A percentile compares a stretch with the other conserved stretches of the same genome.
Conservation (phyloP, 2,329 filamentous ascomycete species). For the Pseudovirgaria hyperparasitica region DNA sequence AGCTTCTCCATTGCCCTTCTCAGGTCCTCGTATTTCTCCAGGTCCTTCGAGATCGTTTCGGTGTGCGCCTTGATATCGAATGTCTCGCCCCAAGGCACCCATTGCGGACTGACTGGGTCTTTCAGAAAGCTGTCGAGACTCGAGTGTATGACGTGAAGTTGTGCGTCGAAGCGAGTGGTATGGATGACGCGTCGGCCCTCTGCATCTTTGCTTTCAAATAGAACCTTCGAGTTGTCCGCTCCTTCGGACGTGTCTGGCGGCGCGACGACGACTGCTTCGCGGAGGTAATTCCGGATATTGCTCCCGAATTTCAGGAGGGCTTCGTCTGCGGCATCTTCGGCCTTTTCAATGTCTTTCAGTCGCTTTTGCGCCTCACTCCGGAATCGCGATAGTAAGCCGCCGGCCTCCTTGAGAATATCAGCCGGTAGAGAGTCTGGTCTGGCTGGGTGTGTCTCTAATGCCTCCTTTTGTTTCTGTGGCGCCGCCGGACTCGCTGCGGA, state of each 20-base stretch:
- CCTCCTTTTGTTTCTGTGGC: slow-evolving; percentile 14
- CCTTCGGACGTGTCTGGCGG: slow-evolving; percentile 45
- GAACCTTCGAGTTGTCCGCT: slow-evolving; percentile 42
- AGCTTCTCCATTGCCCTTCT: slow-evolving; percentile 84
- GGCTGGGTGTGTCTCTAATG: slow-evolving; percentile 16
- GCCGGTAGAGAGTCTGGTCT: slow-evolving; percentile 33
- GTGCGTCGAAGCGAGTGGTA: slow-evolving; percentile 85
- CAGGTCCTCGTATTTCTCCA: slow-evolving; percentile 79
- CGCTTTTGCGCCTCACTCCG: slow-evolving; percentile 66
- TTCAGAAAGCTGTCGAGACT: slow-evolving; percentile 66
- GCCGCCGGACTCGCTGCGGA: slow-evolving; percentile 9
- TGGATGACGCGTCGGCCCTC: slow-evolving; percentile 88
- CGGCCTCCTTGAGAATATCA: slow-evolving; percentile 42
- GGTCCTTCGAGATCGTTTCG: slow-evolving; percentile 63
- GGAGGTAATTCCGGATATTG: slow-evolving; percentile 79
- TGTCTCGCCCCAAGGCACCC: slow-evolving; percentile 54
- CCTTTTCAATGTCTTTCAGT: slow-evolving; percentile 77
- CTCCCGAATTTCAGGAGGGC: slow-evolving; percentile 83
- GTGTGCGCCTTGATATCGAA: slow-evolving; percentile 83
- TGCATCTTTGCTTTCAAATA: slow-evolving; percentile 91
- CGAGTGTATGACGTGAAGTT: slow-evolving; percentile 90
- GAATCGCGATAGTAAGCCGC: slow-evolving; percentile 62
- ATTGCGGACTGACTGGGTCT: slow-evolving; percentile 67
- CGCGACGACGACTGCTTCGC: slow-evolving; percentile 79
- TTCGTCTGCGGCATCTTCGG: slow-evolving; percentile 93